Percentiles rank a stretch among this genome's conserved stretches.
Evolutionary conservation across 192 early-diverging fungal genomes (phyloP).

Genomic region (Gonapodya prolifera): DNA sequence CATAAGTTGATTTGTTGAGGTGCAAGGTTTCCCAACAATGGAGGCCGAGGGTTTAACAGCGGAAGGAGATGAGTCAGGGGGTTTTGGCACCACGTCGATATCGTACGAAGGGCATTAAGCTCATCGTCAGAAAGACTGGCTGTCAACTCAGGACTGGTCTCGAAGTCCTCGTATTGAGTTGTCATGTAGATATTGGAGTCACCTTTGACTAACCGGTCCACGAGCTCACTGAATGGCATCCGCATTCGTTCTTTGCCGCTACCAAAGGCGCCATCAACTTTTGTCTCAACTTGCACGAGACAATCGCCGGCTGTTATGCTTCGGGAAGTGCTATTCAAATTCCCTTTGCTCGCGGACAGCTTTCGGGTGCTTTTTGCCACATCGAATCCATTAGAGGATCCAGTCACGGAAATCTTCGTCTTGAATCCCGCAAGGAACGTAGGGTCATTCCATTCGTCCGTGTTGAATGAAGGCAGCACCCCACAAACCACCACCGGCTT

Average conservation of each 20-base stretch:
- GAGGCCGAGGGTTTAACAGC: conserved; percentile 11
- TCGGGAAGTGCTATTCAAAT: not conserved
- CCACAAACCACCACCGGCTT: conserved; percentile 24
- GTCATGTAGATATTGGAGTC: conserved; percentile 23
- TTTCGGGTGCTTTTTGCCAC: conserved; percentile 10
- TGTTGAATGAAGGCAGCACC: conserved; percentile 1
- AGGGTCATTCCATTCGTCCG: not conserved
- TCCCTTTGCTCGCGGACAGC: conserved; percentile 12
- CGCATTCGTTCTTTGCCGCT: conserved; percentile 7
- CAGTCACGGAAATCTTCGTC: not conserved
- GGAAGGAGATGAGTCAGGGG: conserved; percentile 15
- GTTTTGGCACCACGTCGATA: conserved; percentile 8
- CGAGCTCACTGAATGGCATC: conserved; percentile 24
- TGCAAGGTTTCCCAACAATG: conserved; percentile 15
- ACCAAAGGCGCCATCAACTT: conserved; percentile 19
- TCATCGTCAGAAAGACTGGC: conserved; percentile 8
- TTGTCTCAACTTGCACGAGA: conserved; percentile 25
- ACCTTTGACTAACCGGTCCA: conserved; percentile 10
- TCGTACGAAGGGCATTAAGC: conserved; percentile 3
- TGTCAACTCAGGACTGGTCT: no score
- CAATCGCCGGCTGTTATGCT: not conserved
- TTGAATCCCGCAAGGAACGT: not conserved
- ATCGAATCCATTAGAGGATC: conserved; percentile 4
- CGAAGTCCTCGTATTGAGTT: conserved; percentile 22
- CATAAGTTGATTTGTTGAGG: conserved; percentile 33